Evolutionary conservation across 164 flowering plant species (phyloP), one percentile per base, ranked within the genome.

Genomic region (Buxus sempervirens): DNA sequence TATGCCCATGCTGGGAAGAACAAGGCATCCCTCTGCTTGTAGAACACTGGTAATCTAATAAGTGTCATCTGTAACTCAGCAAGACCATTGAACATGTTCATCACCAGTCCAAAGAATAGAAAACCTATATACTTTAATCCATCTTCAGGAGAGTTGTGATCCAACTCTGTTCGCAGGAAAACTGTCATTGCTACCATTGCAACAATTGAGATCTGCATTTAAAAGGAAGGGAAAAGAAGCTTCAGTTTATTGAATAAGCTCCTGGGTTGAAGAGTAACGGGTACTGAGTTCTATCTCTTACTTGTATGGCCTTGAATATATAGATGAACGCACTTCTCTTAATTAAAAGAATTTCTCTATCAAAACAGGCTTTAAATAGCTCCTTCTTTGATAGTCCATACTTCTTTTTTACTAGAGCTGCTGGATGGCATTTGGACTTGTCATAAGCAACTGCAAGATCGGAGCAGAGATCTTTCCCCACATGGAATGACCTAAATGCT

Each of bases 271-370:
- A n/a, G 13, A n/a, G 0, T 5, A 68, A 55, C 51, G 7, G 14
- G 22, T 20, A 9, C 25, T 15, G 26, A 28, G 32, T 23, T 45
- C 7, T 18, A 19, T 58, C 23, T 71, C 79, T 36, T 49, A 82
- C 89, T 66, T 86, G 90, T 42, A 41, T 15, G 48, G 78, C 24
- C 77, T 85, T 85, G 78, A 85, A 89, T 59, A 78, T 67, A 76
- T 85, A 84, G 36, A 84, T 78, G 72, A 88, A 86, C 1, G 93
- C 79, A 61, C 81, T 84, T 57, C 90, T 84, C 74, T 82, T 86
- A 79, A 91, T 87, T 0, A 91, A 79, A n/a, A 90, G 67, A 48
- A 55, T 65, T 73, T 90, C 97, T 65, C 86, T 70, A 8, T 77
- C 66, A 3, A 77, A 62, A 68, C 77, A 77, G n/a, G 91, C 89